Evolutionary conservation across 257 asterid genomes (phyloP), one percentile per base, ranked within the genome.

Genomic region (Fraxinus americana): DNA sequence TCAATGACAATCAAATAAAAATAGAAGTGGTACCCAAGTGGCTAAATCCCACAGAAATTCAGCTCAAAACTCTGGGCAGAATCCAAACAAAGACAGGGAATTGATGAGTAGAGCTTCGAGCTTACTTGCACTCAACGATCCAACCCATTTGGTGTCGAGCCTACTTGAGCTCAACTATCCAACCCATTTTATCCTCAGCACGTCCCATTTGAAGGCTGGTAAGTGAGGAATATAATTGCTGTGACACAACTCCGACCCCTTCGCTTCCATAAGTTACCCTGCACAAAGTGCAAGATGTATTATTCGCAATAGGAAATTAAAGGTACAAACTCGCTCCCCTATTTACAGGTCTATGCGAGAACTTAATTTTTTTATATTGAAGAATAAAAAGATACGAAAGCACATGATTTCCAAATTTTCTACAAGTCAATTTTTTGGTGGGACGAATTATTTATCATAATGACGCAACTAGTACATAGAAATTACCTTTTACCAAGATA

Each of bases 201-300:
- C 91, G 88, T 81, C 99, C 99, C 97, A 91, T 91, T 72, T 95
- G 99, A 70, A 95, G 89, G 83, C 90, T 86, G 39, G 98, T 95
- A 27, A 95, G 90, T 17, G 97, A 84, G 29, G 99, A 89, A 79
- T 95, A 93, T 27, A 95, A 88, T 74, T 89, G 96, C 43, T 89
- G 92, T 10, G 98, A 89, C 73, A 95, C 96, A 1, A 85, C 85
- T 3, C 99, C 98, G 25, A 93, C 90, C 50, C 97, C 98, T 50
- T 89, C 88, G 19, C 73, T 78, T 80, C 98, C 96, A 61, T 89
- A 95, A 34, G 84, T 84, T 80, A 88, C 87, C 92, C 99, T 95
- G 83, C 83, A 84, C 25, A 74, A 36, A 10, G 32, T 0, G 52
- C 70, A 29, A 23, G 7, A 7, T 7, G 21, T 34, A 35, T 11